Conservation (phyloP, 768 basidiomycete genomes). For the Lactarius tabidus region DNA sequence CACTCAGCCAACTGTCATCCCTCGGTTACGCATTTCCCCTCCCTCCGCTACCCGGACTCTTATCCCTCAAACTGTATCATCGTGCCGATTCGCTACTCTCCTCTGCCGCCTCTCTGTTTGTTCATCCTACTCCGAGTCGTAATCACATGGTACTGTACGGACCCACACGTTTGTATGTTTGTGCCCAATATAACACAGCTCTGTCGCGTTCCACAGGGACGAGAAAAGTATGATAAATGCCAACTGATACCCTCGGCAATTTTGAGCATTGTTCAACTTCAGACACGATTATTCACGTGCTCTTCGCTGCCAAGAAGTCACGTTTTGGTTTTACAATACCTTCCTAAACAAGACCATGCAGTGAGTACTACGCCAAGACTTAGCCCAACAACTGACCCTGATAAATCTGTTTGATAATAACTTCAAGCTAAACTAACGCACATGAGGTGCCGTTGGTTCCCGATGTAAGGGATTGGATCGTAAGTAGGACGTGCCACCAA, state of each 20-base stretch:
- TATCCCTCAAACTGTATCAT: background rate
- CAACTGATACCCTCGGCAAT: background rate
- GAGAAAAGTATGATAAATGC: background rate
- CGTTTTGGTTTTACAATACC: too few species aligned
- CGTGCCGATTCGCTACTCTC: background rate
- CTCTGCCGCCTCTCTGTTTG: background rate
- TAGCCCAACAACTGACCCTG: too few species aligned
- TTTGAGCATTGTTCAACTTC: too few species aligned
- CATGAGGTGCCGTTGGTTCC: too few species aligned
- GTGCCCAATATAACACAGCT: conserved; percentile 10
- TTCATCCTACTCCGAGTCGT: conserved; percentile 1
- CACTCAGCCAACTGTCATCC: background rate
- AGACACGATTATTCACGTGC: too few species aligned
- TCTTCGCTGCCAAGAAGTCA: too few species aligned
- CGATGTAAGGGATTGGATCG: too few species aligned
- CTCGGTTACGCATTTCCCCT: conserved; percentile 3
- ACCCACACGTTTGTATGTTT: conserved; percentile 18
- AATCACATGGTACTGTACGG: conserved; percentile 14
- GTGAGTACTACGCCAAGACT: too few species aligned
- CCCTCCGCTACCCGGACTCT: background rate
- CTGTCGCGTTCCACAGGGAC: background rate
- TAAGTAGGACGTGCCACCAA: too few species aligned
- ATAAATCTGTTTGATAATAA: too few species aligned
- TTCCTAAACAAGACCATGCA: too few species aligned
- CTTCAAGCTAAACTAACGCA: too few species aligned